Evolutionary conservation across 1,139 yeast species (phyloP), one percentile per base, ranked within the genome.

Genomic region (Zygosaccharomyces sapae): DNA sequence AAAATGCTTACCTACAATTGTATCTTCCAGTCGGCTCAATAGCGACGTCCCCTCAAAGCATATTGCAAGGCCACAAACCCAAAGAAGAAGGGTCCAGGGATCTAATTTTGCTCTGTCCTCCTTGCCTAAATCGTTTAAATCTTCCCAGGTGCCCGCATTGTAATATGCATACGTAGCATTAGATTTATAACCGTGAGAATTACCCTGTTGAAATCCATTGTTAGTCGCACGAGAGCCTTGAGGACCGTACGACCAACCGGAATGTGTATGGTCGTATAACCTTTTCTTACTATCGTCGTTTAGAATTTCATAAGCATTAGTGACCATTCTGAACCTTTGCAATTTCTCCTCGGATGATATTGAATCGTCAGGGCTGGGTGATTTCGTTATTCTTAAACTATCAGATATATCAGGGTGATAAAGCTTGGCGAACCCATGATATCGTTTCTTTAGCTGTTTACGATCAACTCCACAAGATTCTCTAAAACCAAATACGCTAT

Each of bases 371-470:
- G 42, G 37, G 6, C 43, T 35, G 4, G 52, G 38, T 20, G 49
- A 38, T 20, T 47, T 61, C 22, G 71, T 60, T 10, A 66, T 53
- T 3, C 68, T 58, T 5, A 55, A 61, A 13, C 66, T 53, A 10
- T 62, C 60, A 9, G 72, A 65, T 3, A 83, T 69, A 67, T 92
- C 98, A 0, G 98, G 97, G 60, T 92, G 97, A 61, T 90, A 90
- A 5, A 81, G 62, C 65, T 86, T 88, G 12, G 94, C 92, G 46
- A 81, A 75, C 47, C 76, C 73, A 56, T 76, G 75, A 63, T 86
- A 90, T 38, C 71, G 71, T 31, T 66, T 55, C 61, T 83, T 83
- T 48, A 90, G 63, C 12, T 19, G 66, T 56, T 42, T 68, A 65
- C 45, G 63, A 79, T 70, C 27, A 48, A 39, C 19, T 36, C 44